phyloP scores from a whole-genome alignment of 2,329 filamentous ascomycete genomes.

The Neofusicoccum cordaticola region DNA sequence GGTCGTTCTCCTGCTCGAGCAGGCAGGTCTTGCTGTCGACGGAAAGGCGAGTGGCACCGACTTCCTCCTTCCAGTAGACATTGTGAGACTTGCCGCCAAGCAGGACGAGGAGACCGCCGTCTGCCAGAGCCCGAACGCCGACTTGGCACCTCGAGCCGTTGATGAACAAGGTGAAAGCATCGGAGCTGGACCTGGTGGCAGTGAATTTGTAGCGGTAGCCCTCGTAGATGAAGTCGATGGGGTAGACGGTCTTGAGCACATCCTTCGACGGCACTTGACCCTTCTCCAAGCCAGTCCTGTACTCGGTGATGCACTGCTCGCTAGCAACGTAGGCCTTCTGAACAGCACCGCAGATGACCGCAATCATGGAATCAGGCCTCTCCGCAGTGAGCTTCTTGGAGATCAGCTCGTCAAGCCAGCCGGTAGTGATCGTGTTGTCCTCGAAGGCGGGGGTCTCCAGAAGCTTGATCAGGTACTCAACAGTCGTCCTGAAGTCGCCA shows the following conservation, averaged over 20 bases:
- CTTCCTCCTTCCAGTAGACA: slow-evolving; percentile 99
- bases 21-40: slow-evolving; percentile 98
- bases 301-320: slow-evolving; percentile 82
- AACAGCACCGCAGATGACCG: slow-evolving; percentile 91
- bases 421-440: slow-evolving; percentile 98
- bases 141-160: slow-evolving; percentile 96
- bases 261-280: slow-evolving; percentile 97
- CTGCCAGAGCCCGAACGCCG: slow-evolving; percentile 86
- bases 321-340: slow-evolving; percentile 95
- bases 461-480: slow-evolving; percentile 98
- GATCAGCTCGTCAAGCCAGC: slow-evolving; percentile 98
- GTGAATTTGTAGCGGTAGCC: slow-evolving; percentile 97
- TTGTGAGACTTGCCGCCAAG: slow-evolving; percentile 93
- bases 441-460: slow-evolving; percentile 97
- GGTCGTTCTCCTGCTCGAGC: slow-evolving; percentile 97
- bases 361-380: slow-evolving; percentile 86
- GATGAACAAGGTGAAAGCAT: slow-evolving; percentile 98
- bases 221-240: slow-evolving; percentile 98
- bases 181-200: slow-evolving; percentile 82
- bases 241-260: slow-evolving; percentile 95
- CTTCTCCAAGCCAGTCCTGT: slow-evolving; percentile 86
- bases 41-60: slow-evolving; percentile 89
- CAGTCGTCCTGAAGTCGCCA: slow-evolving; percentile 97
- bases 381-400: slow-evolving; percentile 96
- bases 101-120: slow-evolving; percentile 88